A percentile compares a stretch with the other conserved stretches of the same genome.
Evolutionary conservation across 2,329 filamentous ascomycete genomes (phyloP).

Genomic region (Meredithiella fracta): DNA sequence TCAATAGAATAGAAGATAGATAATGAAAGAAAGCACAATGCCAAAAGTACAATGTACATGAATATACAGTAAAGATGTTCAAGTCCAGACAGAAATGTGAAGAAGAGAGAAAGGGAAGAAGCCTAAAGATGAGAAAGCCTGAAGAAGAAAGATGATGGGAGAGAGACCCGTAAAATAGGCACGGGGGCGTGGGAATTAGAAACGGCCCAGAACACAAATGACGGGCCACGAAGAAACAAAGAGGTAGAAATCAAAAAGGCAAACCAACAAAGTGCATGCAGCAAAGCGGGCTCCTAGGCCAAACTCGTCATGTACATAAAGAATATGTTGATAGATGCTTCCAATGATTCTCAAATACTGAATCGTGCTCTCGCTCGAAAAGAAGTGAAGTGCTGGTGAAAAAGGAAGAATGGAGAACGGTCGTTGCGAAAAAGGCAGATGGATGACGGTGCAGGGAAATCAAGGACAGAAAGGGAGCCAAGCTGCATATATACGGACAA

Average conservation of each 20-base stretch:
- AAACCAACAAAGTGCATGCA: not conserved
- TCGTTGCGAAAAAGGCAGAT: not conserved
- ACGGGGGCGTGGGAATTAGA: not conserved
- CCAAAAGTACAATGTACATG: conserved; percentile 2
- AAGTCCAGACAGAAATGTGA: conserved; percentile 1
- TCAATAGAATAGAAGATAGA: conserved; percentile 3
- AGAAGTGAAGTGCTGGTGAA: not conserved
- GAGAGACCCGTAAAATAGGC: not conserved
- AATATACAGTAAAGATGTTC: not conserved
- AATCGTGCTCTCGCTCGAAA: not conserved
- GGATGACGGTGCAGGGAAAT: not conserved
- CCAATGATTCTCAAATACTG: not conserved
- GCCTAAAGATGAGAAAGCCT: not conserved
- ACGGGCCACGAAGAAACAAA: not conserved
- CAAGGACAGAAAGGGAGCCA: not conserved
- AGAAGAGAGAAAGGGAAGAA: conserved; percentile 8
- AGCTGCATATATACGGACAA: conserved; percentile 4
- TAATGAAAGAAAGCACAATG: conserved; percentile 2
- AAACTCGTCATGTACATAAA: not conserved
- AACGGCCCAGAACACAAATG: not conserved
- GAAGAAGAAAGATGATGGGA: not conserved
- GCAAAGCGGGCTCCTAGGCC: not conserved
- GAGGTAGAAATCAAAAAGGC: not conserved
- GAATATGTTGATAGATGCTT: not conserved
- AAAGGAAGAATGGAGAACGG: not conserved